Conservation (phyloP, 345 rosid genomes). For the Salix udensis region DNA sequence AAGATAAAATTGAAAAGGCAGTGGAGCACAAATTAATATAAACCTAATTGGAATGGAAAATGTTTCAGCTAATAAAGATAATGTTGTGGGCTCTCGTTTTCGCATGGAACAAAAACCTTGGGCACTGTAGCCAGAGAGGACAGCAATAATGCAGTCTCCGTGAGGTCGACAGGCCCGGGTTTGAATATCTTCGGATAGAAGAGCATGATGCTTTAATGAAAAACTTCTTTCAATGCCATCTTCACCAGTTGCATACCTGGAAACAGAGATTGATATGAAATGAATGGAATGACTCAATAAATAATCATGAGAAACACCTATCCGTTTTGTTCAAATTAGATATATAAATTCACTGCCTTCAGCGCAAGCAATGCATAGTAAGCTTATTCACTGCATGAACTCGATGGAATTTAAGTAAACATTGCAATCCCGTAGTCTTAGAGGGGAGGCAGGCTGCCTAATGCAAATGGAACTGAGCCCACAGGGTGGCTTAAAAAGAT, state of each 20-base stretch:
- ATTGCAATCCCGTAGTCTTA: background rate
- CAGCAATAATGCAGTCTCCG: background rate
- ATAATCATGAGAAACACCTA: background rate
- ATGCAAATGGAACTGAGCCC: background rate
- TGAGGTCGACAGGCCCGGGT: background rate
- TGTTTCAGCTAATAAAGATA: conserved; percentile 14
- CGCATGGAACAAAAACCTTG: conserved; percentile 18
- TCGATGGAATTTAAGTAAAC: background rate
- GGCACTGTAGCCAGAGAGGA: background rate
- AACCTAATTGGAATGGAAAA: conserved; percentile 20
- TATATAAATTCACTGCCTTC: background rate
- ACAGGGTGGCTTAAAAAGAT: background rate
- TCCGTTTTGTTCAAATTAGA: background rate
- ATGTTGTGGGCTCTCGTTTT: conserved; percentile 1
- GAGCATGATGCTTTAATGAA: background rate
- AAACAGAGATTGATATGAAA: background rate
- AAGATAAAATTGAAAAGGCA: background rate
- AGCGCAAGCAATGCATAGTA: background rate
- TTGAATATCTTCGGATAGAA: background rate
- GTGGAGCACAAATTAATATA: conserved; percentile 1
- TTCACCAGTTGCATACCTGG: conserved; percentile 3
- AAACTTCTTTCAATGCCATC: conserved; percentile 5
- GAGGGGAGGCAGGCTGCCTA: too few relatives aligned
- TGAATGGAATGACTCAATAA: background rate
- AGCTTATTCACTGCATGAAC: background rate